Percentiles rank a stretch among this genome's conserved stretches.
Conservation (phyloP, 1,284 basidiomycete species). For the Testicularia cyperi region DNA sequence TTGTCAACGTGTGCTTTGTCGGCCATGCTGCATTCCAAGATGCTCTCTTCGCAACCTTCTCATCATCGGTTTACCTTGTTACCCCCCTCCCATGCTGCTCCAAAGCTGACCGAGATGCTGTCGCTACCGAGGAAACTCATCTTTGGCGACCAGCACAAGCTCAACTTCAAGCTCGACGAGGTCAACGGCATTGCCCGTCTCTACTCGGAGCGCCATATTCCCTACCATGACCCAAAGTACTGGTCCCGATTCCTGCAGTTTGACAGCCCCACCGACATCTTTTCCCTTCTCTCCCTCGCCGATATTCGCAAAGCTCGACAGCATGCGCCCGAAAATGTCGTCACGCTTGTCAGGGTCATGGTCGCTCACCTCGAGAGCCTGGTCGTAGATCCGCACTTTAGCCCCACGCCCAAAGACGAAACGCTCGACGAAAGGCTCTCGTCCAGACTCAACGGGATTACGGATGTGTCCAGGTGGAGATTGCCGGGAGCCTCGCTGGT, state of each 20-base stretch:
- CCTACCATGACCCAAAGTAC: constrained; percentile 45
- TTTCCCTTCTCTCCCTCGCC: constrained; percentile 34
- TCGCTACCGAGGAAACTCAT: constrained; percentile 29
- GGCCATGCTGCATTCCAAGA: not conserved
- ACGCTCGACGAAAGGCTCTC: constrained; percentile 3
- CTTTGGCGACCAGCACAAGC: constrained; percentile 31
- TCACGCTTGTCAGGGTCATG: constrained; percentile 49
- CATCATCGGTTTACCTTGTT: not conserved
- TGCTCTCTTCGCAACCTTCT: not conserved
- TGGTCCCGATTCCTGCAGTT: constrained; percentile 48
- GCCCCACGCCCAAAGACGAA: constrained; percentile 25
- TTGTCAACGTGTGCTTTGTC: too few species aligned
- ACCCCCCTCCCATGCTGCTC: not conserved
- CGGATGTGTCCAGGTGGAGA: constrained; percentile 22
- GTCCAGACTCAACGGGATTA: constrained; percentile 5
- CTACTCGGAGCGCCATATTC: constrained; percentile 47
- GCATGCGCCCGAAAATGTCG: constrained; percentile 49
- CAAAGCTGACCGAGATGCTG: constrained; percentile 15
- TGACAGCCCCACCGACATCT: constrained; percentile 45
- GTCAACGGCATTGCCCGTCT: constrained; percentile 46
- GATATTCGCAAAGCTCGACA: constrained; percentile 41
- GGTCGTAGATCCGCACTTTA: constrained; percentile 44
- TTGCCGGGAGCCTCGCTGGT: constrained; percentile 16
- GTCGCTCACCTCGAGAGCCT: constrained; percentile 53
- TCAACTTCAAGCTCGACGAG: constrained; percentile 30